Percentiles rank a stretch among this genome's conserved stretches.
phyloP scores from a whole-genome alignment of 805 yeast species.

The Hanseniaspora guilliermondii region DNA sequence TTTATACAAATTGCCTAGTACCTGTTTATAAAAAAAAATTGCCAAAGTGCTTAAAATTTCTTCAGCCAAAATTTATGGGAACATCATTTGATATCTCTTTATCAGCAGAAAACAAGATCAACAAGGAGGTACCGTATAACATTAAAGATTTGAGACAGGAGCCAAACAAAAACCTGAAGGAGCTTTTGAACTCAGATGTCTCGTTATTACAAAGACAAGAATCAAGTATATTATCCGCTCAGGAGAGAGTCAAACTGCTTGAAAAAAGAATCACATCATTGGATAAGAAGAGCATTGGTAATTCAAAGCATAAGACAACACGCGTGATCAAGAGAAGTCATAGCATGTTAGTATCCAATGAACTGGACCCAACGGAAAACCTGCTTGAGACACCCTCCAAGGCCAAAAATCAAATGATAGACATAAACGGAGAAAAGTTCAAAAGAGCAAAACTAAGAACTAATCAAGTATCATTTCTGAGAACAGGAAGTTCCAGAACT shows the following conservation, averaged over 20 bases:
- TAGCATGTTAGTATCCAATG: conserved; percentile 20
- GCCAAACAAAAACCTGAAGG: conserved; percentile 14
- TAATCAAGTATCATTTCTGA: conserved; percentile 15
- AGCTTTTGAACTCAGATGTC: neutral
- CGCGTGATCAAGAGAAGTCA: conserved; percentile 22
- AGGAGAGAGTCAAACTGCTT: conserved; percentile 7
- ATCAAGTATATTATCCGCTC: neutral
- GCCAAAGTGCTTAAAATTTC: conserved; percentile 36
- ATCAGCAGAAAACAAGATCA: neutral
- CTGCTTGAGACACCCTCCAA: conserved; percentile 21
- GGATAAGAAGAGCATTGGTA: neutral
- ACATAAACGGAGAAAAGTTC: conserved; percentile 20
- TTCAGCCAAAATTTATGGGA: conserved; percentile 38
- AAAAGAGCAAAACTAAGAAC: conserved; percentile 24
- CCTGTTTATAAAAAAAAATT: conserved; percentile 41
- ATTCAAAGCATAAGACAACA: conserved; percentile 7
- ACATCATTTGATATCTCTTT: conserved; percentile 29
- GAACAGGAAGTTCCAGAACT: conserved; percentile 12
- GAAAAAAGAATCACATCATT: conserved; percentile 11
- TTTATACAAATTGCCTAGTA: conserved; percentile 39
- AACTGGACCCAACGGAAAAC: conserved; percentile 15
- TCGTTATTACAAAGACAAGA: conserved; percentile 7
- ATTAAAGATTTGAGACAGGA: conserved; percentile 9
- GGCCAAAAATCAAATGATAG: conserved; percentile 19
- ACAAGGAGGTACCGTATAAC: neutral